A percentile compares a stretch with the other conserved stretches of the same genome.
Evolutionary conservation across 768 basidiomycete genomes (phyloP).

Genomic region (Leccinum subgranulosum): DNA sequence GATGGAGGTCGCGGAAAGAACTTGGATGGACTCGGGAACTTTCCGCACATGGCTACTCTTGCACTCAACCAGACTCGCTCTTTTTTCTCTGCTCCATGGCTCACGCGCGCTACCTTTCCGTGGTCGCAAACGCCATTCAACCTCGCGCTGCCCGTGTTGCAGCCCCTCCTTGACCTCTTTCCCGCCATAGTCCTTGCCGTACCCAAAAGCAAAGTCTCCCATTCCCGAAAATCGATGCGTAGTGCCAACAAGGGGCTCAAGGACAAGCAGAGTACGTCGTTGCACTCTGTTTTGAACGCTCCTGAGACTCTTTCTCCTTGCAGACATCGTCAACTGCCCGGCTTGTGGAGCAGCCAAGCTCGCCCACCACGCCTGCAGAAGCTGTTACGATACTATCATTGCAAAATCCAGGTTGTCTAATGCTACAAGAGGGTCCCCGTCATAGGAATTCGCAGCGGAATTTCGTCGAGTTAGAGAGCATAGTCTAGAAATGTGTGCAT

Average conservation of each 20-base stretch:
- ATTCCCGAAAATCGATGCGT: constrained; percentile 94
- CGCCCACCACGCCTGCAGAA: constrained; percentile 81
- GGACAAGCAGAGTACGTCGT: constrained; percentile 76
- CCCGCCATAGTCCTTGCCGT: constrained; percentile 89
- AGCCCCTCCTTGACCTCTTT: constrained; percentile 66
- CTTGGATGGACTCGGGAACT: background rate
- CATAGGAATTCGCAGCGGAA: constrained; percentile 3
- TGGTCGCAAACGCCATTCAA: constrained; percentile 22
- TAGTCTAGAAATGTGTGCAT: background rate
- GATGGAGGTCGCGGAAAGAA: constrained; percentile 24
- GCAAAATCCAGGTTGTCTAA: constrained; percentile 20
- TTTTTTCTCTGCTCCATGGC: constrained; percentile 27
- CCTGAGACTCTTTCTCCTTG: constrained; percentile 2
- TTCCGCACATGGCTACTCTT: constrained; percentile 38
- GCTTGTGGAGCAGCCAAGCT: constrained; percentile 87
- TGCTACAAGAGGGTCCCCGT: background rate
- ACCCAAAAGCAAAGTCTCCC: constrained; percentile 91
- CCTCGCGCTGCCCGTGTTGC: constrained; percentile 39
- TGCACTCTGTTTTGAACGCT: background rate
- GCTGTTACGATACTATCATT: constrained; percentile 54
- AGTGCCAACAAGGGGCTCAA: constrained; percentile 92
- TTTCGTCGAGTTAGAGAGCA: background rate
- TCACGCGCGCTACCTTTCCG: constrained; percentile 12
- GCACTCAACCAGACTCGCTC: constrained; percentile 34
- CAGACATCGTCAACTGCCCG: constrained; percentile 90